Evolutionary conservation across 2,329 filamentous ascomycete species (phyloP).

Genomic region (Xylaria sp.): DNA sequence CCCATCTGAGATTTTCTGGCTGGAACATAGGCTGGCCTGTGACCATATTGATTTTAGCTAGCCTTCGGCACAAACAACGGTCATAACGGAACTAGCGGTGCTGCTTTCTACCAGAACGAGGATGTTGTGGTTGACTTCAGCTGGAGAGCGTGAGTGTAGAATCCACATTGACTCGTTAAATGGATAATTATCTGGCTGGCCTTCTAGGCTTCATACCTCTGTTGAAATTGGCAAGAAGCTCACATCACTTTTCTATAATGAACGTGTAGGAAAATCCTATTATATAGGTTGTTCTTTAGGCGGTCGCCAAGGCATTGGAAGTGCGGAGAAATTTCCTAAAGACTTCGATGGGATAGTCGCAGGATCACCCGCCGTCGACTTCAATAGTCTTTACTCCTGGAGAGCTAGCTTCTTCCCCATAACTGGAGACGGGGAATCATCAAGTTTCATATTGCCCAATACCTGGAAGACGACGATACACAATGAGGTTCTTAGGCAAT

Average conservation of each 20-base stretch:
- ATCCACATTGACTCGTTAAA: background rate
- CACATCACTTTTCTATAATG: conserved; percentile 59
- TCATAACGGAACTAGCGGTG: conserved; percentile 56
- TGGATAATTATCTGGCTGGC: conserved; percentile 45
- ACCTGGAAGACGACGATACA: conserved; percentile 48
- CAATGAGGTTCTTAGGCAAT: conserved; percentile 53
- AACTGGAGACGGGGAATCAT: conserved; percentile 50
- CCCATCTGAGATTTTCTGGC: too few relatives aligned
- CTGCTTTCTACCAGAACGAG: conserved; percentile 51
- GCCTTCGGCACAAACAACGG: conserved; percentile 61
- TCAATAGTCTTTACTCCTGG: conserved; percentile 50
- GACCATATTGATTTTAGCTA: conserved; percentile 3
- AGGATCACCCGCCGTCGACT: conserved; percentile 56
- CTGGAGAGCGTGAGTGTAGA: conserved; percentile 42
- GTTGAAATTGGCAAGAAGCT: conserved; percentile 61
- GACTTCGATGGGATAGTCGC: conserved; percentile 70
- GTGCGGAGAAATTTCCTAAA: conserved; percentile 62
- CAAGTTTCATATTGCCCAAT: conserved; percentile 44
- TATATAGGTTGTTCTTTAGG: conserved; percentile 70
- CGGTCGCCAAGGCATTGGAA: conserved; percentile 67
- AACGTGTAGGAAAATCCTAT: conserved; percentile 57
- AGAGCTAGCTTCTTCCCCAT: conserved; percentile 58
- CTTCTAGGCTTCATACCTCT: conserved; percentile 57
- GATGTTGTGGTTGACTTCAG: conserved; percentile 54
- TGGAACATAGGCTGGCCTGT: too few relatives aligned